Evolutionary conservation across 2,329 filamentous ascomycete species (phyloP).

Genomic region (Trematosphaeria pertusa): DNA sequence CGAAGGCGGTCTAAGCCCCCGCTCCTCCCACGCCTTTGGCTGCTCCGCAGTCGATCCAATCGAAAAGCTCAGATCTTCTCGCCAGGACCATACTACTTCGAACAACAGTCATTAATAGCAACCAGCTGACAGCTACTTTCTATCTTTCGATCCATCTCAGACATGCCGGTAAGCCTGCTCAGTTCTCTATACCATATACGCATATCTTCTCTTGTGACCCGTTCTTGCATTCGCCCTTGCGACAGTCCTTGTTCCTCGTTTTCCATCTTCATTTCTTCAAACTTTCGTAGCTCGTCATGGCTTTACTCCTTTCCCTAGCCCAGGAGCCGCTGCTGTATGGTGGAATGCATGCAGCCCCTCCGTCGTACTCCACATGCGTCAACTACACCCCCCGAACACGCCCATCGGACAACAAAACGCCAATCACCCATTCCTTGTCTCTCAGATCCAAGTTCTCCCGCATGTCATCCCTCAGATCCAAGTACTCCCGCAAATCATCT

Average conservation of each 20-base stretch:
- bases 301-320: slow-evolving; percentile 10
- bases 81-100: not conserved
- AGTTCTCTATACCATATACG: slow-evolving; percentile 9
- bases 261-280: not conserved
- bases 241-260: not conserved
- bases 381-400: not conserved
- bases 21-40: slow-evolving; percentile 10
- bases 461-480: too few relatives aligned
- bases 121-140: slow-evolving; percentile 15
- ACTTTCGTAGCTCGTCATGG: slow-evolving; percentile 21
- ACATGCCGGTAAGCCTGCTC: slow-evolving; percentile 38
- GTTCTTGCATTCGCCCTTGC: slow-evolving; percentile 1
- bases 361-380: slow-evolving; percentile 10
- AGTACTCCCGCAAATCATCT: too few relatives aligned
- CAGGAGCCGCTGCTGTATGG: slow-evolving; percentile 19
- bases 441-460: too few relatives aligned
- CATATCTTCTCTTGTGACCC: not conserved
- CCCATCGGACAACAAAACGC: too few relatives aligned
- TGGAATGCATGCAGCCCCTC: slow-evolving; percentile 12
- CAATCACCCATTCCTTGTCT: too few relatives aligned
- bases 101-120: slow-evolving; percentile 9
- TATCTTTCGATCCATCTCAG: slow-evolving; percentile 12
- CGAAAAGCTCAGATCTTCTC: slow-evolving; percentile 9
- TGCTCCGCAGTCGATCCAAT: slow-evolving; percentile 12
- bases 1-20: slow-evolving; percentile 14